phyloP scores from a whole-genome alignment of 257 asterid species.

The Voacanga thouarsii region DNA sequence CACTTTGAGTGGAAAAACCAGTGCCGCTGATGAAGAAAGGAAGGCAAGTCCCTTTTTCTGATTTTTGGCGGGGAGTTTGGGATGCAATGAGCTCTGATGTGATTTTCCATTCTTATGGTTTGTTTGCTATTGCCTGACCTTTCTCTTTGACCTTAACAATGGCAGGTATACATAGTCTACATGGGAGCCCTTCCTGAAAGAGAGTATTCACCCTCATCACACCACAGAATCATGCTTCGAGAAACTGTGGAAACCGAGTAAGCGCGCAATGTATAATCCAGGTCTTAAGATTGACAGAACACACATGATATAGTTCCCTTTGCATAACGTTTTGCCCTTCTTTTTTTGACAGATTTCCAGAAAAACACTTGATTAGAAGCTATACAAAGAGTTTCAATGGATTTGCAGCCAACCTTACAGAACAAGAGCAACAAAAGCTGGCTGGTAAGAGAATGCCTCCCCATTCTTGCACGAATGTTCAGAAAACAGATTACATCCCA shows the following conservation, averaged over 20 bases:
- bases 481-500: no score
- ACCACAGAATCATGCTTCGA: conserved; percentile 26
- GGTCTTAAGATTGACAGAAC: not conserved
- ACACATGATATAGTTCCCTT: no score
- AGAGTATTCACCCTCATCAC: conserved; percentile 7
- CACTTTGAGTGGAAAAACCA: not conserved
- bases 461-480: no score
- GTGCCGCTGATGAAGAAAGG: conserved; percentile 1
- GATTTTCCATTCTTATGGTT: no score
- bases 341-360: conserved; percentile 4
- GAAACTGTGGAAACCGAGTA: conserved; percentile 29
- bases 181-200: conserved; percentile 19
- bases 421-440: conserved; percentile 30
- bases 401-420: conserved; percentile 36
- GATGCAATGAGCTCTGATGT: no score
- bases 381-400: conserved; percentile 37
- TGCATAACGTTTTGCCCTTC: not conserved
- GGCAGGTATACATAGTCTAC: conserved; percentile 35
- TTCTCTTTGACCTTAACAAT: not conserved
- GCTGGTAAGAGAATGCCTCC: conserved; percentile 14
- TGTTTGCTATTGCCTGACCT: no score
- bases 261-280: not conserved
- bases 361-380: conserved; percentile 28
- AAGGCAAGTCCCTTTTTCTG: not conserved
- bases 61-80: no score